These are phyloP conservation scores for Chrysoporthe cubensis DNA, from an alignment of 2,329 filamentous ascomycete genomes.

Conservation along the genomic window DNA sequence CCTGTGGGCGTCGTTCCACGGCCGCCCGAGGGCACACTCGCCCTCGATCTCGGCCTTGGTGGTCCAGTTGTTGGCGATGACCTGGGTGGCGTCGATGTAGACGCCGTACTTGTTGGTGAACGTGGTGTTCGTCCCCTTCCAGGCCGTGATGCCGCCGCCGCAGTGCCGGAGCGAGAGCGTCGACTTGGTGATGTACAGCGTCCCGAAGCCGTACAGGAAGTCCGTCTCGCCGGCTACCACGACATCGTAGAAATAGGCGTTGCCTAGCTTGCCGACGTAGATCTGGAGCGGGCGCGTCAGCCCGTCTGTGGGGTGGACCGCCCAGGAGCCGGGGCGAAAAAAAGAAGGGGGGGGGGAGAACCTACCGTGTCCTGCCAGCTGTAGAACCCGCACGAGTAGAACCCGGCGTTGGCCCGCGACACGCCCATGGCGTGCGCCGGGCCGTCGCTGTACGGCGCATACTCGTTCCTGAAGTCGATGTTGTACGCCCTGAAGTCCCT, in stretches of 20 bases:
- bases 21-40: constrained; percentile 62
- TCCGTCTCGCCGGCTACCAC: constrained; percentile 69
- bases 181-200: constrained; percentile 61
- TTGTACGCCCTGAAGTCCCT: constrained; percentile 69
- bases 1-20: constrained; percentile 63
- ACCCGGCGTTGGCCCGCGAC: constrained; percentile 66
- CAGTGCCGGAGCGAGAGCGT: constrained; percentile 61
- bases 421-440: constrained; percentile 64
- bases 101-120: constrained; percentile 69
- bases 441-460: constrained; percentile 52
- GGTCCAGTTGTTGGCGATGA: constrained; percentile 58
- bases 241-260: constrained; percentile 65
- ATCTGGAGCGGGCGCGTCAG: constrained; percentile 41
- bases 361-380: constrained; percentile 69
- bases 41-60: constrained; percentile 43
- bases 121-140: constrained; percentile 69
- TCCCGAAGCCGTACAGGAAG: constrained; percentile 72
- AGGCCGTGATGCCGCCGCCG: constrained; percentile 69
- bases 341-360: not conserved
- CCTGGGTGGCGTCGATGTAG: constrained; percentile 61
- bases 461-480: constrained; percentile 67
- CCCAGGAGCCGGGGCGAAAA: not conserved
- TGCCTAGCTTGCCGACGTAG: constrained; percentile 69
- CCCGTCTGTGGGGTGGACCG: no score
- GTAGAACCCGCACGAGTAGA: constrained; percentile 69